Percentiles rank a stretch among this genome's conserved stretches.
Conservation (phyloP, 345 rosid species). For the Balakata baccata region DNA sequence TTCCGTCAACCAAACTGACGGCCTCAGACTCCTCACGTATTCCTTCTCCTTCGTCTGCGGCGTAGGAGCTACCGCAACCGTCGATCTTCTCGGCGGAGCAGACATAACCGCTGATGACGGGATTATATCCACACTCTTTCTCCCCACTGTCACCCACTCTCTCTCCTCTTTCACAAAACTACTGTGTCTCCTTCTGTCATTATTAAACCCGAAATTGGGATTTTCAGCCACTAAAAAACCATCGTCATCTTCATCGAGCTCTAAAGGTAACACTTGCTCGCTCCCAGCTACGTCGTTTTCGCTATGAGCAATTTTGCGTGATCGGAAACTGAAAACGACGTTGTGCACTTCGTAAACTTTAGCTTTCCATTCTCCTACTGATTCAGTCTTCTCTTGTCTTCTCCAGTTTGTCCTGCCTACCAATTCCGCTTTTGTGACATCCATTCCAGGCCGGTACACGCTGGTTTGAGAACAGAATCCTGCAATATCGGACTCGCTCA, state of each 20-base stretch:
- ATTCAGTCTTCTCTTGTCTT: conserved; percentile 71
- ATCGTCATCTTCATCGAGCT: conserved; percentile 75
- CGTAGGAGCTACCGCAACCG: conserved; percentile 26
- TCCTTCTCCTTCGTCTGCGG: conserved; percentile 87
- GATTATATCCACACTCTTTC: conserved; percentile 64
- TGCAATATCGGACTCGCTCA: conserved; percentile 58
- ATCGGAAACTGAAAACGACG: conserved; percentile 70
- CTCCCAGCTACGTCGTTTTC: conserved; percentile 58
- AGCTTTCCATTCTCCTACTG: conserved; percentile 77
- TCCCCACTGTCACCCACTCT: conserved; percentile 61
- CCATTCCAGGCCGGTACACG: conserved; percentile 91
- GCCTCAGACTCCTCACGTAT: conserved; percentile 65
- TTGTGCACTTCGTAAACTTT: conserved; percentile 72
- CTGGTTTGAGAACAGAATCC: conserved; percentile 64
- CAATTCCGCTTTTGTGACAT: conserved; percentile 80
- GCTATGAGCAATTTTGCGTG: conserved; percentile 46
- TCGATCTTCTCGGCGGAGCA: conserved; percentile 33
- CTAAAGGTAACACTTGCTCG: conserved; percentile 61
- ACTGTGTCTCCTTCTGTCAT: conserved; percentile 71
- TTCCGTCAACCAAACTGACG: conserved; percentile 93
- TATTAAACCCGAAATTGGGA: conserved; percentile 45
- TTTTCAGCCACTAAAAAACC: conserved; percentile 88
- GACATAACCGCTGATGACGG: conserved; percentile 45
- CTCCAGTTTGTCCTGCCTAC: conserved; percentile 78
- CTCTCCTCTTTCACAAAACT: conserved; percentile 88